Evolutionary conservation across 441 rosid species (phyloP).

Genomic region (Melastoma candidum): DNA sequence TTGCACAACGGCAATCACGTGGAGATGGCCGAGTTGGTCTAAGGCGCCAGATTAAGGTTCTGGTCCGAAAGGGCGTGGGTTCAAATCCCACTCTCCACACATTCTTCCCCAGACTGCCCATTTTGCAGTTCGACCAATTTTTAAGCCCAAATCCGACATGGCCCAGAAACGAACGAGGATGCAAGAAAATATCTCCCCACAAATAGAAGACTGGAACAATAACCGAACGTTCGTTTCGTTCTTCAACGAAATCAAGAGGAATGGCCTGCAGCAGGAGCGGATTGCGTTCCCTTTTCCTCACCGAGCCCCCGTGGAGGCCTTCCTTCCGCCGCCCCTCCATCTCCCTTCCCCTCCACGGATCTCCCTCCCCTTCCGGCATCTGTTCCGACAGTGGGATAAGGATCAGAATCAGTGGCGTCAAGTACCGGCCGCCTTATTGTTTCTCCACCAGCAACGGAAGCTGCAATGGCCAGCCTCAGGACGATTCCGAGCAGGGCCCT

Average conservation of each 20-base stretch:
- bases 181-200: too few relatives aligned
- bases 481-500: constrained; percentile 66
- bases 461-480: constrained; percentile 13
- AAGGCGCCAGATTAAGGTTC: constrained; percentile 99
- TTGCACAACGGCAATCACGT: too few relatives aligned
- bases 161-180: too few relatives aligned
- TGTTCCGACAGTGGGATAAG: constrained; percentile 18
- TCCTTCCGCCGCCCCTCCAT: constrained; percentile 20
- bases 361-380: constrained; percentile 18
- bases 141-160: too few relatives aligned
- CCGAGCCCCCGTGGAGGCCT: constrained; percentile 42
- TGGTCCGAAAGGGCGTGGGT: constrained; percentile 99
- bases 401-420: constrained; percentile 10
- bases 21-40: constrained; percentile 99
- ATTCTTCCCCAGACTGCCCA: too few relatives aligned
- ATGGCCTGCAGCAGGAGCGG: constrained; percentile 56
- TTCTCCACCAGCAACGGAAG: constrained; percentile 25
- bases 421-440: too few relatives aligned
- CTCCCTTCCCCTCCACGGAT: constrained; percentile 23
- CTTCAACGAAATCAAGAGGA: background rate
- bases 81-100: constrained; percentile 95
- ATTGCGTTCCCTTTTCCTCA: constrained; percentile 38
- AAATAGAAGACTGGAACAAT: too few relatives aligned
- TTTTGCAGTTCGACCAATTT: too few relatives aligned
- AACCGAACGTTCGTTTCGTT: too few relatives aligned